Evolutionary conservation across 1,284 basidiomycete genomes (phyloP).

Genomic region (Moesziomyces parantarcticus): DNA sequence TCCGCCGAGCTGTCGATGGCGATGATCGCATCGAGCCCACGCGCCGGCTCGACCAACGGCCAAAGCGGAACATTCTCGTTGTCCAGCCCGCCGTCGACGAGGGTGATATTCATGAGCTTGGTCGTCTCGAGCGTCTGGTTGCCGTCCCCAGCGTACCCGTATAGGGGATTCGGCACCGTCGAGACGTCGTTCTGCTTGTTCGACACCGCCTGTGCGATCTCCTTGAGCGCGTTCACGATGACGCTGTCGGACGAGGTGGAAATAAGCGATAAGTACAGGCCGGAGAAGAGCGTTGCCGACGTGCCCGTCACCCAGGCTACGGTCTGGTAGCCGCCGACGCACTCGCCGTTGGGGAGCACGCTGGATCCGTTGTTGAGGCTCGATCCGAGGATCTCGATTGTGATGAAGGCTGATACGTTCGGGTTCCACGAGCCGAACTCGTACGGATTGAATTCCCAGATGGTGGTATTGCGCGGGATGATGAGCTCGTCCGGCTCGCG

Average conservation of each 20-base stretch:
- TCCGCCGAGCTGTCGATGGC: conserved; percentile 76
- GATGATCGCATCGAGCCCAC: conserved; percentile 77
- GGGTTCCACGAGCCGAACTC: conserved; percentile 71
- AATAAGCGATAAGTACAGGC: conserved; percentile 60
- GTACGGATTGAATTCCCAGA: conserved; percentile 70
- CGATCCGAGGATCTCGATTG: conserved; percentile 62
- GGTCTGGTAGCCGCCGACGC: conserved; percentile 60
- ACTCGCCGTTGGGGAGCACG: conserved; percentile 31
- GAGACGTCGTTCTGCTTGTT: conserved; percentile 69
- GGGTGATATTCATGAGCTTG: conserved; percentile 54
- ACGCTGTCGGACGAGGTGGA: conserved; percentile 35
- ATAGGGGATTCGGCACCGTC: conserved; percentile 70
- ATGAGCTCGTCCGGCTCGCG: conserved; percentile 69
- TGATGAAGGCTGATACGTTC: conserved; percentile 57
- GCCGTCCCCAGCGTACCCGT: conserved; percentile 62
- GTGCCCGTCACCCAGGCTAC: conserved; percentile 60
- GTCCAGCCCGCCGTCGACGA: conserved; percentile 62
- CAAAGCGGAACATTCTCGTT: conserved; percentile 75
- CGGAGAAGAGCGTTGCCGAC: conserved; percentile 68
- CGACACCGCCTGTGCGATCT: conserved; percentile 48
- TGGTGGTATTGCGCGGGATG: conserved; percentile 68
- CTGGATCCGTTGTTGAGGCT: conserved; percentile 50
- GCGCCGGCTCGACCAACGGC: conserved; percentile 75
- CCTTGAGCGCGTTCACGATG: conserved; percentile 43
- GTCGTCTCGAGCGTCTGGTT: conserved; percentile 23